These are phyloP conservation scores for Cercophora newfieldiana DNA, from an alignment of 495 filamentous ascomycete genomes.

Conservation along the genomic window DNA sequence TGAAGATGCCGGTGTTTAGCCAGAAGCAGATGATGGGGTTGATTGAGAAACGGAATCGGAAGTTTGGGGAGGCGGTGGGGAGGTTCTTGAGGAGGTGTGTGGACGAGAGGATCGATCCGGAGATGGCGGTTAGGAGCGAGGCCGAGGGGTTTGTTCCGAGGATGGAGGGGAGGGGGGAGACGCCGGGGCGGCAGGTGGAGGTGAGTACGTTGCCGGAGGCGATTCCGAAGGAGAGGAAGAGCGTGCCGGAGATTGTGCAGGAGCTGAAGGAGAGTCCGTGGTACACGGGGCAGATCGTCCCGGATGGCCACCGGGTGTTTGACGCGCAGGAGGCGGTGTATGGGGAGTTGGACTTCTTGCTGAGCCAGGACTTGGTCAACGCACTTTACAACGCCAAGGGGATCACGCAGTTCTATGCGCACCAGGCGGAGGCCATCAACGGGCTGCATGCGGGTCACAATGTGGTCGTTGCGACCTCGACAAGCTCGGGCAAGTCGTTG, in stretches of 20 bases:
- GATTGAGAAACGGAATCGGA: conserved; percentile 88
- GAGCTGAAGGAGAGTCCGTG: conserved; percentile 81
- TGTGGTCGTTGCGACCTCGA: conserved; percentile 93
- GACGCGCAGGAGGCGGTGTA: conserved; percentile 81
- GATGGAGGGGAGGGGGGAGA: conserved; percentile 28
- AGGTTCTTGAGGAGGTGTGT: conserved; percentile 73
- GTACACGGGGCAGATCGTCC: conserved; percentile 92
- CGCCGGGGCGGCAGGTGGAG: conserved; percentile 29
- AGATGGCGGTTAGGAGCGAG: conserved; percentile 58
- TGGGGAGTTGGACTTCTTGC: conserved; percentile 80
- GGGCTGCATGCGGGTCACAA: conserved; percentile 77
- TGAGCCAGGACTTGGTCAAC: conserved; percentile 91
- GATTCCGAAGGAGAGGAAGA: conserved; percentile 82
- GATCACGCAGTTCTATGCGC: conserved; percentile 86
- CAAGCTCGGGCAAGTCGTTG: conserved; percentile 92
- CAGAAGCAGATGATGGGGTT: conserved; percentile 87
- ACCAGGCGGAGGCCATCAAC: conserved; percentile 96
- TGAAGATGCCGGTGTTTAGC: conserved; percentile 92
- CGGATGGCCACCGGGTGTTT: conserved; percentile 90
- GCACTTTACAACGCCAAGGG: conserved; percentile 86
- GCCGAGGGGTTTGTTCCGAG: conserved; percentile 52
- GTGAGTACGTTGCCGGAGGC: conserved; percentile 54
- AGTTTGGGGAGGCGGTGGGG: conserved; percentile 78
- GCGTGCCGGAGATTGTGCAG: conserved; percentile 78
- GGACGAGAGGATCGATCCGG: conserved; percentile 65